These are phyloP conservation scores for Plasmodium berghei DNA, from an alignment of 169 alveolate species.

Conservation along the genomic window DNA sequence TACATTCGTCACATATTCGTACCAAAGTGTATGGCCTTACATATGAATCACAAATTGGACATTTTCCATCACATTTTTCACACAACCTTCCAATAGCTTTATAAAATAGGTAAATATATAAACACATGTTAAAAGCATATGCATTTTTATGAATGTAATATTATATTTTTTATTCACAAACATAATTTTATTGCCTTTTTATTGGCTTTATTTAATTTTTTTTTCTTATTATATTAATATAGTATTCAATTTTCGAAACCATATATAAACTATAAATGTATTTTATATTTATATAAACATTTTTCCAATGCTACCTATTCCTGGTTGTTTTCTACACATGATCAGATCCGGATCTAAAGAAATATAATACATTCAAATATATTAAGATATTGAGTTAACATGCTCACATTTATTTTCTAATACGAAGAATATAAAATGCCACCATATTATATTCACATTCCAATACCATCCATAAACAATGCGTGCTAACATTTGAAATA, in stretches of 20 bases:
- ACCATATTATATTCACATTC: no score
- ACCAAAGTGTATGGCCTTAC: constrained; percentile 97
- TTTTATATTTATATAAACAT: no score
- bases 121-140: background rate
- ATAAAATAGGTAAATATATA: background rate
- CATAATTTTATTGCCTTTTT: background rate
- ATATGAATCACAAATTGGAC: constrained; percentile 99
- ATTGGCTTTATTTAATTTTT: background rate
- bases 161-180: background rate
- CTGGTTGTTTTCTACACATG: constrained; percentile 99
- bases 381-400: no score
- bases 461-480: no score
- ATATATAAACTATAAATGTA: no score
- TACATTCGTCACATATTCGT: constrained; percentile 98
- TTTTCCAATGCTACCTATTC: constrained; percentile 87
- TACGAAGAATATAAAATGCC: no score
- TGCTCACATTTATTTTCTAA: no score
- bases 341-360: constrained; percentile 94
- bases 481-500: no score
- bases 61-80: constrained; percentile 98
- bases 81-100: constrained; percentile 98
- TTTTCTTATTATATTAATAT: background rate
- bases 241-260: no score
- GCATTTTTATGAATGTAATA: no score
- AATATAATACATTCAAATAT: no score